These are phyloP conservation scores for Alternaria rosae DNA, from an alignment of 2,329 filamentous ascomycete species.

Conservation along the genomic window DNA sequence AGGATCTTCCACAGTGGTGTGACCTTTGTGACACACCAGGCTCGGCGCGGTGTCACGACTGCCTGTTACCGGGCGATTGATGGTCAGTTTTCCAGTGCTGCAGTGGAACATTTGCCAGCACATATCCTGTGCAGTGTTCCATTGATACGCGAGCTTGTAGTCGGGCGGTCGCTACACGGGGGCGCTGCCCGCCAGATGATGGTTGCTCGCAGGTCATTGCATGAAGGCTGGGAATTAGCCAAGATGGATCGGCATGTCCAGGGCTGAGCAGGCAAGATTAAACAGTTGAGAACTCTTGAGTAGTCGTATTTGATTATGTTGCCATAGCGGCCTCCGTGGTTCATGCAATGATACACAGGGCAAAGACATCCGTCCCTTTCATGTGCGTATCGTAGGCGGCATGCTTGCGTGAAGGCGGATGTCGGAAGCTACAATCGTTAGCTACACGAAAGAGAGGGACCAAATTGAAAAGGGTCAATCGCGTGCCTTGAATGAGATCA, in stretches of 20 bases:
- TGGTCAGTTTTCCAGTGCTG: constrained; percentile 11
- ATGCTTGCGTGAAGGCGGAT: not conserved
- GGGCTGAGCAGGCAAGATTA: not conserved
- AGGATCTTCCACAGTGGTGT: constrained; percentile 4
- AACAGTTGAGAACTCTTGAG: not conserved
- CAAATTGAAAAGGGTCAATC: no score
- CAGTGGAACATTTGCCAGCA: constrained; percentile 38
- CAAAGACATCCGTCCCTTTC: not conserved
- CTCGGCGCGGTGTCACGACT: constrained; percentile 27
- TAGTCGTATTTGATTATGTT: not conserved
- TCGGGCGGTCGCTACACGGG: constrained; percentile 4
- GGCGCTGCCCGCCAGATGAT: constrained; percentile 17
- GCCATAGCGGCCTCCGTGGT: not conserved
- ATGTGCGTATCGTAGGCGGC: not conserved
- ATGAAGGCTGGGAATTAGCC: constrained; percentile 1
- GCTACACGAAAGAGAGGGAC: not conserved
- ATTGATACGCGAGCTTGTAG: constrained; percentile 4
- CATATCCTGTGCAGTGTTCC: constrained; percentile 11
- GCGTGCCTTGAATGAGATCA: not conserved
- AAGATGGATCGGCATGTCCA: not conserved
- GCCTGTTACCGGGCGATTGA: constrained; percentile 24
- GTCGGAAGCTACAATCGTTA: not conserved
- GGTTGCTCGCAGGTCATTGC: constrained; percentile 7
- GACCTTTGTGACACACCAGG: constrained; percentile 26
- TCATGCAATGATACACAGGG: not conserved